Evolutionary conservation across 306 rosid species (phyloP), one percentile per base, ranked within the genome.

Genomic region (Quercus ilex): DNA sequence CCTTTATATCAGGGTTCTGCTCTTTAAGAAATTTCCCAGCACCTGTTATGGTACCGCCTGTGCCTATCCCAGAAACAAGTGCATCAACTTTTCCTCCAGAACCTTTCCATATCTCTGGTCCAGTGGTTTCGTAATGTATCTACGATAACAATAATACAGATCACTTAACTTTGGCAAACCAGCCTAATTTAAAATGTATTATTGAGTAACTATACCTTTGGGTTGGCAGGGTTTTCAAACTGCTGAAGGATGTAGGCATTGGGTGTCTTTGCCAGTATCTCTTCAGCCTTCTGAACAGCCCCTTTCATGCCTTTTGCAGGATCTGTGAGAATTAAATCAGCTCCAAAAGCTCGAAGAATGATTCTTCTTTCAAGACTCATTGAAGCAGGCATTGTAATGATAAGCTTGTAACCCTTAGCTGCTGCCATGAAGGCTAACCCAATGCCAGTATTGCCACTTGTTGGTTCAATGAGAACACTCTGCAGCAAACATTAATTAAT

Each of bases 351-450:
- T 58, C 75, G 84, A 11, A 92, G 87, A 83, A 90, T 90, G 84
- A 49, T 92, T 83, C 95, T 87, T 83, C 97, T 89, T 83, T 92
- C 97, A 9, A 90, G 90, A 85, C 93, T 90, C 95, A 92, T 90
- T 20, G 93, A 92, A 81, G 95, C 91, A 76, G 97, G 97, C 97
- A 92, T 92, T 15, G 94, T 87, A 80, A 90, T 92, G 74, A 90
- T 86, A 78, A 90, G 92, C 79, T 65, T 86, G 85, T 92, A 92
- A 21, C 85, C 90, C 84, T 88, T 92, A 41, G 93, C 92, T 18
- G 97, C 93, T 23, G 97, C 95, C 88, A 90, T 90, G 84, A 92
- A 92, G 77, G 97, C 97, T 75, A 92, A 87, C 56, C 95, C 97
- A 30, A 92, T 89, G 63, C 93, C 92, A 74, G 95, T 90, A 62